Evolutionary conservation across 2,329 filamentous ascomycete genomes (phyloP), one percentile per base, ranked within the genome.

Genomic region (Alternaria tenuissima): DNA sequence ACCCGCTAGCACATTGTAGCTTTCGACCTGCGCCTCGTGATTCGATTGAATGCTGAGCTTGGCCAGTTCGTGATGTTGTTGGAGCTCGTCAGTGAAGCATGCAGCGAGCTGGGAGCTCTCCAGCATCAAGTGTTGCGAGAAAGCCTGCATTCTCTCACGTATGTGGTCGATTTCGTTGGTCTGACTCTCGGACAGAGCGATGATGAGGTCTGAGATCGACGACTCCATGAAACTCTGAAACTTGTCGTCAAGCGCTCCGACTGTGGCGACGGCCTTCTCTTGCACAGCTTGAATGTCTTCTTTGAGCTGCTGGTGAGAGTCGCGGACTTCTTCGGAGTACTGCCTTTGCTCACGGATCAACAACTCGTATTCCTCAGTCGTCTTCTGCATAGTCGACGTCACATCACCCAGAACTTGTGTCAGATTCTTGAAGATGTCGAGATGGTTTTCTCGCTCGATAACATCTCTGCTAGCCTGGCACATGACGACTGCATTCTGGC

Each of bases 401-500:
- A 76, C 69, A 6, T 49, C 59, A 9, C 64, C 57, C 38, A 75
- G 66, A 8, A 72, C 66, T 39, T 76, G 65, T 0, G 73, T 72
- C 26, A 78, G 52, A 39, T 75, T 74, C 46, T 77, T 76, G 61
- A 78, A 76, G 2, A 66, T 67, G 7, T 73, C 66, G 0, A 79
- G 63, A 32, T 76, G 71, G 18, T 72, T 73, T 77, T 83, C 84
- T 69, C 85, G 86, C 58, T 89, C 87, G 14, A 85, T 82, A 53
- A 87, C 84, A 42, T 82, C 78, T 38, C 88, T 83, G 42, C 85
- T 84, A 28, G 87, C 87, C 62, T 88, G 84, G 64, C 89, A 91
- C 66, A 90, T 86, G 18, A 87, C 76, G 43, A 87, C 79, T 2
- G 87, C 87, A 64, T 88, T 87, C 57, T 88, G 86, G 56, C 83